Percentiles rank a stretch among this genome's conserved stretches.
These are phyloP conservation scores for Ceratocystis ficicola DNA, from an alignment of 2,329 filamentous ascomycete genomes.

Conservation along the genomic window DNA sequence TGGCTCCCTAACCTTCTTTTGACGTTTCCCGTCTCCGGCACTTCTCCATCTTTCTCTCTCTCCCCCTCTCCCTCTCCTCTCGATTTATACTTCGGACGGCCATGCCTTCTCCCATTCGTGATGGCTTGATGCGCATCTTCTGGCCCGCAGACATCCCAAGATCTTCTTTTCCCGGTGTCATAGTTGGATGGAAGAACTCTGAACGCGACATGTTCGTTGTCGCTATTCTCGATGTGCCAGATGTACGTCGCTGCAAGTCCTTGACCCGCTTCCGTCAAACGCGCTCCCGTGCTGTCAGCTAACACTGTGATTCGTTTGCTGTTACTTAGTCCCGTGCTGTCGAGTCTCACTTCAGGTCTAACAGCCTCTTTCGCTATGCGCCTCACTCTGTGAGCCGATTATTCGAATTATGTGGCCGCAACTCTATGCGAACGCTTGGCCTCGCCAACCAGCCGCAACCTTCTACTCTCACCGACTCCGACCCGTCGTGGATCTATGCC, in stretches of 20 bases:
- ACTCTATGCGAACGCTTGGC: slow-evolving; percentile 75
- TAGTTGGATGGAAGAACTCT: slow-evolving; percentile 94
- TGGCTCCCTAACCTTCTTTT: slow-evolving; percentile 62
- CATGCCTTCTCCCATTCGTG: slow-evolving; percentile 54
- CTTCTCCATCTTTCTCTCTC: too few relatives aligned
- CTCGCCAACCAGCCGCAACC: slow-evolving; percentile 53
- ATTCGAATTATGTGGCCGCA: slow-evolving; percentile 70
- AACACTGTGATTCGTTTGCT: neutral
- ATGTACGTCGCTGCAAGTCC: slow-evolving; percentile 43
- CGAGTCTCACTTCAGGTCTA: slow-evolving; percentile 73
- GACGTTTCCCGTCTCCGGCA: slow-evolving; percentile 27
- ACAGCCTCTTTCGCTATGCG: slow-evolving; percentile 71
- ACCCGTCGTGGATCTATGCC: slow-evolving; percentile 58
- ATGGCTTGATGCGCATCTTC: slow-evolving; percentile 96
- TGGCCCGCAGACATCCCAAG: slow-evolving; percentile 80
- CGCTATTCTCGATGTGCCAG: slow-evolving; percentile 77
- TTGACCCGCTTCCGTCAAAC: neutral
- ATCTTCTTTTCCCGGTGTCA: slow-evolving; percentile 63
- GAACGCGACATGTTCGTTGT: slow-evolving; percentile 82
- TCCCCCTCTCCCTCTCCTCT: slow-evolving; percentile 13
- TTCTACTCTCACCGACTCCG: slow-evolving; percentile 39
- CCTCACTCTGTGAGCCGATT: slow-evolving; percentile 69
- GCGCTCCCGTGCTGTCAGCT: neutral
- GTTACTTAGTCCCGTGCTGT: slow-evolving; percentile 57
- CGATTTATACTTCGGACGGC: slow-evolving; percentile 25